These are phyloP conservation scores for Leccinellum luteum DNA, from an alignment of 768 basidiomycete genomes.

Conservation along the genomic window DNA sequence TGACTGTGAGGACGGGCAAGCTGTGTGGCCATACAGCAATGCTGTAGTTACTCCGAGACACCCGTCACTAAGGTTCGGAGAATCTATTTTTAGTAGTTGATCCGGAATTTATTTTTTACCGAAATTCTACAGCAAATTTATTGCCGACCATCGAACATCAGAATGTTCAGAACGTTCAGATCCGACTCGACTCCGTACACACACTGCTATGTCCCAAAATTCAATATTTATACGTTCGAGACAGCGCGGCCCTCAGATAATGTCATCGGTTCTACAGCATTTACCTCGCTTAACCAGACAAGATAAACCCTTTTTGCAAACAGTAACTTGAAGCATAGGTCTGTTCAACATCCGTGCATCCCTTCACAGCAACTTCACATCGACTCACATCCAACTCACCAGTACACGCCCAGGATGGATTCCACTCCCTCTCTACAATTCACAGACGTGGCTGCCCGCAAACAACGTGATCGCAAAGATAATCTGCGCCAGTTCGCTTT, in stretches of 20 bases:
- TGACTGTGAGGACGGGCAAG: slow-evolving; percentile 53
- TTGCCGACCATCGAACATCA: too few relatives aligned
- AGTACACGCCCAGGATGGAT: slow-evolving; percentile 7
- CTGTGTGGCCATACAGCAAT: slow-evolving; percentile 36
- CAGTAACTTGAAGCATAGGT: slow-evolving; percentile 4
- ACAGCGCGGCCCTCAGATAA: slow-evolving; percentile 2
- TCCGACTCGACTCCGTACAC: too few relatives aligned
- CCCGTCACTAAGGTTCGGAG: too few relatives aligned
- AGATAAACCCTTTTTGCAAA: neutral
- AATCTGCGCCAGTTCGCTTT: slow-evolving; percentile 10
- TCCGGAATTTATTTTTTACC: too few relatives aligned
- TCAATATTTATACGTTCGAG: neutral
- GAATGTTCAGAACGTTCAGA: too few relatives aligned
- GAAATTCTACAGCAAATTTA: too few relatives aligned
- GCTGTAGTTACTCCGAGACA: neutral
- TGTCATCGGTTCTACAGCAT: slow-evolving; percentile 17
- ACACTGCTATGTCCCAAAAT: too few relatives aligned
- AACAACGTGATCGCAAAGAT: slow-evolving; percentile 24
- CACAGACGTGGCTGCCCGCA: slow-evolving; percentile 19
- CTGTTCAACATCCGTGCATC: neutral
- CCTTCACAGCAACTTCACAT: neutral
- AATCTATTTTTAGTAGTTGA: neutral
- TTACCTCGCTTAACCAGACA: neutral
- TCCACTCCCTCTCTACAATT: neutral
- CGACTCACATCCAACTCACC: neutral